Base-by-base conservation (phyloP, 768 basidiomycete species). In the Gloeophyllum trabeum region DNA sequence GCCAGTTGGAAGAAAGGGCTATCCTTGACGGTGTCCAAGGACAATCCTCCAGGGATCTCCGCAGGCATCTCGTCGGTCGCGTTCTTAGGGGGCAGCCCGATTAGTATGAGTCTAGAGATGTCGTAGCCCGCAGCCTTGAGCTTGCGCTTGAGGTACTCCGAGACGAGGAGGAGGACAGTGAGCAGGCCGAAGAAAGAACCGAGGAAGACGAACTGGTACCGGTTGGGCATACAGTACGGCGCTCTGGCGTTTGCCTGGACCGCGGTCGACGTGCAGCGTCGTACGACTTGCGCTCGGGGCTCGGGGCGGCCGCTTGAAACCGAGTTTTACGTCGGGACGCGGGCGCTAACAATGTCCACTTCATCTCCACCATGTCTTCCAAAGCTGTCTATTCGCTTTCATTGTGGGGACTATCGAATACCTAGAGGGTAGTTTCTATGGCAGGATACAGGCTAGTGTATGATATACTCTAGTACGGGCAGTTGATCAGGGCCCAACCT, bases 81-180 rank as follows among this genome's bases (percentile, higher is more conserved):
- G 43, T 34, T 58, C 51, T 39, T 64, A 57, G 44, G 63, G 63
- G 7, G 10, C 37, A 79, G 65, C 43, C 80, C 81, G 38, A 79
- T 55, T 55, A 84, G 76, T 50, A 82, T 81, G 55, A 84, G 55
- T 16, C 70, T 58, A 21, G 71, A 63, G 43, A 76, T 35, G 62
- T 76, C 63, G 68, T 74, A 79, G 51, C 79, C 79, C 6, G 71
- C 69, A 6, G 63, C 66, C 5, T 52, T 51, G 49, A 85, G 76
- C 43, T 51, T 63, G 16, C 54, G 38, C 48, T 62, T 54, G 46
- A 79, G 35, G 51, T 62, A 64, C 51, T 59, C 61, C 42, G 66
- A 60, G 53, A 65, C 42, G 45, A 63, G 42, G 52, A 75, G 48
- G 60, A 85, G 78, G 43, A 61, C 18, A 24, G 56, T 24, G 47